phyloP scores from a whole-genome alignment of 2,329 filamentous ascomycete genomes.

The Pyrenochaeta sp. region DNA sequence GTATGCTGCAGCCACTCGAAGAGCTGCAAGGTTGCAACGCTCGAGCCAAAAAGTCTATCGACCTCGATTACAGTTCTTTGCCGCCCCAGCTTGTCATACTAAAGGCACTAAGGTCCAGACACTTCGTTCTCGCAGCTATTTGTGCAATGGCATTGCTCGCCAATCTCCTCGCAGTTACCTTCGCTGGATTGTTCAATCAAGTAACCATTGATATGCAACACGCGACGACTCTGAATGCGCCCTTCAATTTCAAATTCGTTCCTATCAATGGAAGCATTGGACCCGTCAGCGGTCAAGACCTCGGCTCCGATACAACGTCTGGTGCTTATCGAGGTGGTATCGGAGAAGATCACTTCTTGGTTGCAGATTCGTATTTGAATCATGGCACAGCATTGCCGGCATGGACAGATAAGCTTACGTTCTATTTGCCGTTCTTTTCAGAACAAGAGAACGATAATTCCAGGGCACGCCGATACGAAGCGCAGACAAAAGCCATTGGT shows the following conservation, averaged over 20 bases:
- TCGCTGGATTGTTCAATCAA: conserved; percentile 61
- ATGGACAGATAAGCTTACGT: conserved; percentile 57
- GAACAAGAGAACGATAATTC: background rate
- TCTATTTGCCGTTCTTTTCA: conserved; percentile 57
- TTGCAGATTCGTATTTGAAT: conserved; percentile 56
- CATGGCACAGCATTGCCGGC: conserved; percentile 54
- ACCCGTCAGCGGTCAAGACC: background rate
- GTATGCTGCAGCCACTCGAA: conserved; percentile 63
- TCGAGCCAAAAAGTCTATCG: conserved; percentile 34
- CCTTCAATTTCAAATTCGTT: conserved; percentile 28
- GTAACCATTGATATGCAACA: conserved; percentile 9
- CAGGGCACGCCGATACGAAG: conserved; percentile 23
- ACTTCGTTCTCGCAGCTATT: conserved; percentile 57
- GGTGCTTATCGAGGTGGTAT: conserved; percentile 37
- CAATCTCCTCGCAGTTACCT: conserved; percentile 62
- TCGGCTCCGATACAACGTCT: conserved; percentile 4
- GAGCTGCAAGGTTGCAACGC: conserved; percentile 56
- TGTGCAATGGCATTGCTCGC: conserved; percentile 59
- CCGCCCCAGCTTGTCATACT: conserved; percentile 62
- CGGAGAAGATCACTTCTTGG: conserved; percentile 51
- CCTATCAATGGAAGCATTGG: conserved; percentile 36
- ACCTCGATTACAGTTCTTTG: conserved; percentile 61
- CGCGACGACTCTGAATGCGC: conserved; percentile 7
- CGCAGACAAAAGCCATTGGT: conserved; percentile 45
- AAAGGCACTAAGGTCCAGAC: conserved; percentile 54